Base-by-base conservation (phyloP, 139 green algal genomes). In the Pleodorina starrii region DNA sequence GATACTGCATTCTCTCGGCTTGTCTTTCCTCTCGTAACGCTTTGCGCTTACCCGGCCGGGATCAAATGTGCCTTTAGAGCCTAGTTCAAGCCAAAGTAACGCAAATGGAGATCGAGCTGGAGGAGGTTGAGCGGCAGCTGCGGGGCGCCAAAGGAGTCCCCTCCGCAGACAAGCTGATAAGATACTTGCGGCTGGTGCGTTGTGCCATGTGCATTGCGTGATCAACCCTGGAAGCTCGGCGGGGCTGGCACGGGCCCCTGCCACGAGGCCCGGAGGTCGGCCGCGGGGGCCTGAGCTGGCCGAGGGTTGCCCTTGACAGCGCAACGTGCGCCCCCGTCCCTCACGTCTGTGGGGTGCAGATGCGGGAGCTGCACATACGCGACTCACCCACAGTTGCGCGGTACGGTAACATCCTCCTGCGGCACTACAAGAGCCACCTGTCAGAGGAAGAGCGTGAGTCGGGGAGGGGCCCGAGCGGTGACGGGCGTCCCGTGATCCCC, bases 331-430 rank as follows among this genome's bases (percentile, higher is more conserved):
- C n/a, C n/a, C n/a, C n/a, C n/a, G n/a, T 12, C 3, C 54, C 54
- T 32, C 54, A 66, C 9, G 21, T 66, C 54, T 12, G 54, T 66
- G 29, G 29, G 21, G 2, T 44, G 78, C 85, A 97, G 94, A 90
- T 91, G 0, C 90, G 95, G 0, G 94, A 96, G n/a, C 86, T 94
- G 59, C 91, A 87, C 19, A 75, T 96, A 23, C 82, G 91, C 0
- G 94, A 97, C 78, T 90, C 91, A 2, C 93, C 95, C 36, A 66
- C 85, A 2, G 93, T 97, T 17, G 91, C 92, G 0, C 77, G 88
- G 5, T 96, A 94, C 48, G 95, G 96, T 7, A 90, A 90, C 5
- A 66, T 94, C 40, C 81, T 96, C 54, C 88, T 98, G 29, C 72
- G 77, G 27, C 72, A 92, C 50, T 88, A 96, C 73, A 84, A 74